Evolutionary conservation across 805 yeast genomes (phyloP).

Genomic region (Lipomyces anomalus): DNA sequence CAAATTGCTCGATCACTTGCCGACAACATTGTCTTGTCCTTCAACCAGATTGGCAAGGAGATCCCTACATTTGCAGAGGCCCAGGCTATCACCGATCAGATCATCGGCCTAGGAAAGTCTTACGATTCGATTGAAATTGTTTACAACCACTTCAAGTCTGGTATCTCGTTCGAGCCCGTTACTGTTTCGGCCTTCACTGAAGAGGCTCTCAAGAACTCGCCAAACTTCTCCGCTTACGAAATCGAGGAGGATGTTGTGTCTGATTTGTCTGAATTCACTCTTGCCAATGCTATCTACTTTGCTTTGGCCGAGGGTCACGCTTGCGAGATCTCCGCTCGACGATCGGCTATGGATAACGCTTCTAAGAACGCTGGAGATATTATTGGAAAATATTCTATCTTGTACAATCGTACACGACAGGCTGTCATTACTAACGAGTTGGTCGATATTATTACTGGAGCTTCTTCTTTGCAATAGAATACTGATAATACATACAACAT

Average conservation of each 20-base stretch:
- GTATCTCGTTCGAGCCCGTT: conserved; percentile 86
- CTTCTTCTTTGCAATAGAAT: conserved; percentile 84
- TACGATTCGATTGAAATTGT: conserved; percentile 75
- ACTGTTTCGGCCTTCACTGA: conserved; percentile 60
- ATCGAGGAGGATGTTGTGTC: conserved; percentile 54
- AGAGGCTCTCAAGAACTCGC: conserved; percentile 71
- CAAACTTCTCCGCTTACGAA: conserved; percentile 77
- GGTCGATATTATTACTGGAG: conserved; percentile 99
- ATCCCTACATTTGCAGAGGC: conserved; percentile 93
- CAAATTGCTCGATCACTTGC: conserved; percentile 82
- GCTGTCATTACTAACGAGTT: conserved; percentile 98
- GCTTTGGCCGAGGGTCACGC: conserved; percentile 98
- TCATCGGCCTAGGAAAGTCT: conserved; percentile 49
- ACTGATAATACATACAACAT: no score
- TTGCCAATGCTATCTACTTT: conserved; percentile 82
- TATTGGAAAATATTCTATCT: conserved; percentile 92
- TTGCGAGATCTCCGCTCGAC: conserved; percentile 95
- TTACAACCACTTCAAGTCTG: conserved; percentile 81
- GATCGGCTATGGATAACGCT: conserved; percentile 99
- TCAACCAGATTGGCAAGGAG: conserved; percentile 93
- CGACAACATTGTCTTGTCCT: conserved; percentile 61
- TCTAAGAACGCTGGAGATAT: conserved; percentile 99
- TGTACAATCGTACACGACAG: conserved; percentile 99
- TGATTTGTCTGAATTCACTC: conserved; percentile 70
- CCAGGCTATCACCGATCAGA: conserved; percentile 80